phyloP scores from a whole-genome alignment of 495 filamentous ascomycete species.

The Cercophora sp. region DNA sequence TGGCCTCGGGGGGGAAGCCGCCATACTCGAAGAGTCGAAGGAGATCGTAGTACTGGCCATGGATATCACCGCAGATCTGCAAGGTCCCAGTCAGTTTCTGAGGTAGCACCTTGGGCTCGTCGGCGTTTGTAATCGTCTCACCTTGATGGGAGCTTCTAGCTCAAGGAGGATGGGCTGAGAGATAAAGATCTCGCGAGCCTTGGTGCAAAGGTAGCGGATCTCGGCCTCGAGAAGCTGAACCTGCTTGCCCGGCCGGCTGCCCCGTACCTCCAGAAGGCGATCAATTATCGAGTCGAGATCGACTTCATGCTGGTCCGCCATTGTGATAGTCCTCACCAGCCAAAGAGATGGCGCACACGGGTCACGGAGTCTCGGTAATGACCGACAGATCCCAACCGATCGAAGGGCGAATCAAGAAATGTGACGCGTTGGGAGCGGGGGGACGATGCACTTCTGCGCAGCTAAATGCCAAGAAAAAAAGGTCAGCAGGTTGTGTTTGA shows the following conservation, averaged over 20 bases:
- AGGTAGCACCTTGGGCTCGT: background rate
- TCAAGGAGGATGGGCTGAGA: conserved; percentile 97
- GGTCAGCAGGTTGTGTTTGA: conserved; percentile 7
- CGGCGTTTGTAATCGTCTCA: conserved; percentile 36
- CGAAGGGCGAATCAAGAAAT: conserved; percentile 8
- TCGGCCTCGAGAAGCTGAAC: conserved; percentile 95
- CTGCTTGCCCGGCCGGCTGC: conserved; percentile 96
- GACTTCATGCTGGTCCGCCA: conserved; percentile 97
- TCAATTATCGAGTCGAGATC: conserved; percentile 99
- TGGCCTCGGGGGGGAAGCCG: conserved; percentile 96
- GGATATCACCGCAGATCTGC: conserved; percentile 98
- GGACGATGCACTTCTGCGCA: conserved; percentile 30
- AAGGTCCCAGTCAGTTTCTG: conserved; percentile 17
- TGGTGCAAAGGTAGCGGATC: conserved; percentile 97
- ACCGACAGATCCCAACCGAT: conserved; percentile 26
- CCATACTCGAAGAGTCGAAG: conserved; percentile 98
- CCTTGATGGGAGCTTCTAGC: conserved; percentile 98
- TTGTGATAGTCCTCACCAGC: conserved; percentile 49
- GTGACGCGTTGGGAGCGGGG: conserved; percentile 17
- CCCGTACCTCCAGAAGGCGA: conserved; percentile 92
- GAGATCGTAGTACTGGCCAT: conserved; percentile 98
- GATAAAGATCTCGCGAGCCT: conserved; percentile 98
- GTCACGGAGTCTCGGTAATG: conserved; percentile 24
- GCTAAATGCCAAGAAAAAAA: conserved; percentile 8
- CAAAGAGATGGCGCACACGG: conserved; percentile 35